Base-by-base conservation (phyloP, 768 basidiomycete genomes). In the Amanita jacksonii region DNA sequence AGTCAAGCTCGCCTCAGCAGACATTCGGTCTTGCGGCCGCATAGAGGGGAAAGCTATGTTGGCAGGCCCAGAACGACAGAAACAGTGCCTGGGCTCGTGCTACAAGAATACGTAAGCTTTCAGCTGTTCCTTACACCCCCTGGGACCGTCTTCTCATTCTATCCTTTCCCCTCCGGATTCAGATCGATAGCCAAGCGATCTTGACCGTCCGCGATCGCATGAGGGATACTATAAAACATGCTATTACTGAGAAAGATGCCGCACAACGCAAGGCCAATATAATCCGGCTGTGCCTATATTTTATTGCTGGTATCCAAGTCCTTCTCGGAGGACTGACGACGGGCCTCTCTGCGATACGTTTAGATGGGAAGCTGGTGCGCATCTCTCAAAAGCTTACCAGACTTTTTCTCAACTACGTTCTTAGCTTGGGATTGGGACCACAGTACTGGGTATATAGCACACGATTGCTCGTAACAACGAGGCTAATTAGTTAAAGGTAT, bases 291-390 rank as follows among this genome's bases (percentile, higher is more conserved):
- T 41, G 59, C 4, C 53, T 66, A 16, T 69, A 73, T 49, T 44
- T 64, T 8, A 79, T 81, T 0, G 84, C 83, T 33, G 72, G 69
- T 13, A 44, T 79, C 25, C 83, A 85, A 55, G 76, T 85, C 4
- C 30, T 79, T 0, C 59, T 85, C 16, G 81, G 81, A 6, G 72
- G 82, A 3, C 61, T 85, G 18, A 83, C 79, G 4, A 85, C 82
- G 0, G 82, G 75, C 1, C 50, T 84, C n/a, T 68, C 80, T 1
- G 76, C 77, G 3, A 62, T 69, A 3, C 65, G 4, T 56, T 50
- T 13, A 70, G 67, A 4, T 62, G 47, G 40, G 18, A 28, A 32
- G 6, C 64, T 69, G 63, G 76, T 68, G 38, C 43, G 66, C 57
- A 12, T 12, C 6, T 28, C 27, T 28, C 27, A 6, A 12, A 12